Evolutionary conservation across 2,329 filamentous ascomycete genomes (phyloP).

Genomic region (Colletotrichum lindemuthianum): DNA sequence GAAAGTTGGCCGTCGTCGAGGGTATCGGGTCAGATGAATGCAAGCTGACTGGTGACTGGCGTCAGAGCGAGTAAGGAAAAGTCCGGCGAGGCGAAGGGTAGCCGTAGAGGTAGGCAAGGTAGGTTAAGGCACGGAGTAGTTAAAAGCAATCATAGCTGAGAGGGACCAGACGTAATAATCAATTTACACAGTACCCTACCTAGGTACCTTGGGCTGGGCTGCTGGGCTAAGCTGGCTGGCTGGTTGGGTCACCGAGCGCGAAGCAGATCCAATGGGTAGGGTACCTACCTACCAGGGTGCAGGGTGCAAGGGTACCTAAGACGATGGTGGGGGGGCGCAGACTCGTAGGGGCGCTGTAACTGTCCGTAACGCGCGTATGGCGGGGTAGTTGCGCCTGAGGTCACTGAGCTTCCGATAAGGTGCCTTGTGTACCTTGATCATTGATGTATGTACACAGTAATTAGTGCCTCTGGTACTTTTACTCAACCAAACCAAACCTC

Average conservation of each 20-base stretch:
- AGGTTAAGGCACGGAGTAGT: too few species aligned
- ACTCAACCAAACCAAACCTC: too few species aligned
- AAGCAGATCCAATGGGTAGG: conserved; percentile 31
- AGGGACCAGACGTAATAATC: conserved; percentile 33
- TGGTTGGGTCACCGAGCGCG: conserved; percentile 18
- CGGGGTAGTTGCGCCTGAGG: conserved; percentile 21
- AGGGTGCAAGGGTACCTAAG: conserved; percentile 16
- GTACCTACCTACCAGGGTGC: conserved; percentile 18
- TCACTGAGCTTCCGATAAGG: too few species aligned
- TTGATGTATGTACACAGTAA: too few species aligned
- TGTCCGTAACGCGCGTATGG: conserved; percentile 34
- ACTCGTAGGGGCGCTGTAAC: conserved; percentile 22
- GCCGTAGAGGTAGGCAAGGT: not conserved
- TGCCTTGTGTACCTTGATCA: too few species aligned
- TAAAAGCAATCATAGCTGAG: conserved; percentile 15
- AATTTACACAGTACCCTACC: conserved; percentile 10
- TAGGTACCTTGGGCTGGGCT: conserved; percentile 10
- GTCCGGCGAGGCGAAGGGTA: not conserved
- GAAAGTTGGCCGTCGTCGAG: conserved; percentile 12
- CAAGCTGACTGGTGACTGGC: conserved; percentile 34
- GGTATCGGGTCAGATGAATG: conserved; percentile 10
- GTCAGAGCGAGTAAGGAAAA: conserved; percentile 26
- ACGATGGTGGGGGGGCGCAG: conserved; percentile 21
- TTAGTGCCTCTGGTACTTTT: too few species aligned
- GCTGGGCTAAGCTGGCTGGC: not conserved